Evolutionary conservation across 2,329 filamentous ascomycete species (phyloP).

Genomic region (Fusarium bulbicola): DNA sequence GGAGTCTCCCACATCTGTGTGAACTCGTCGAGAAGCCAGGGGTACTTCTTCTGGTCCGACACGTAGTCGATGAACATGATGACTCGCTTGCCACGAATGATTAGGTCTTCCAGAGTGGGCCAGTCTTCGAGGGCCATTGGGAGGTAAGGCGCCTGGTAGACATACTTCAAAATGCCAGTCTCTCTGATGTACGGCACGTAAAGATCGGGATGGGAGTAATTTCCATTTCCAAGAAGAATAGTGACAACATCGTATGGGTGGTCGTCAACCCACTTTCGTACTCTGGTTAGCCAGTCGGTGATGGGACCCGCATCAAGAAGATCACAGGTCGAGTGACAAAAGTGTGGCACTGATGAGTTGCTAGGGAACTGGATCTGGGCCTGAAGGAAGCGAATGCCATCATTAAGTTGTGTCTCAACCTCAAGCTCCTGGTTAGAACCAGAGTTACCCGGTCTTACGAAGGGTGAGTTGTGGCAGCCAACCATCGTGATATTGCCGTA

Average conservation of each 20-base stretch:
- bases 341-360: constrained; percentile 66
- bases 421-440: constrained; percentile 78
- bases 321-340: constrained; percentile 87
- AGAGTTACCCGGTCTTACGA: constrained; percentile 73
- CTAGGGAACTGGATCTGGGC: constrained; percentile 68
- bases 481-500: constrained; percentile 87
- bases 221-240: constrained; percentile 84
- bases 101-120: constrained; percentile 84
- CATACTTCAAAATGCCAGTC: constrained; percentile 76
- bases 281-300: constrained; percentile 73
- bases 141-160: constrained; percentile 76
- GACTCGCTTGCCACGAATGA: constrained; percentile 74
- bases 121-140: constrained; percentile 80
- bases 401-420: constrained; percentile 78
- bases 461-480: constrained; percentile 83
- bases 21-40: constrained; percentile 90
- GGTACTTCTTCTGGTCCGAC: constrained; percentile 79
- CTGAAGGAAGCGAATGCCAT: constrained; percentile 74
- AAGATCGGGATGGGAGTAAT: constrained; percentile 70
- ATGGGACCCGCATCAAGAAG: constrained; percentile 84
- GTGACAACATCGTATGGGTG: constrained; percentile 91
- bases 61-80: constrained; percentile 88
- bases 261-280: constrained; percentile 75
- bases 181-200: constrained; percentile 76
- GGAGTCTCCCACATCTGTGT: constrained; percentile 90